These are phyloP conservation scores for Ophiostoma sp. DNA, from an alignment of 2,329 filamentous ascomycete genomes.

Conservation along the genomic window DNA sequence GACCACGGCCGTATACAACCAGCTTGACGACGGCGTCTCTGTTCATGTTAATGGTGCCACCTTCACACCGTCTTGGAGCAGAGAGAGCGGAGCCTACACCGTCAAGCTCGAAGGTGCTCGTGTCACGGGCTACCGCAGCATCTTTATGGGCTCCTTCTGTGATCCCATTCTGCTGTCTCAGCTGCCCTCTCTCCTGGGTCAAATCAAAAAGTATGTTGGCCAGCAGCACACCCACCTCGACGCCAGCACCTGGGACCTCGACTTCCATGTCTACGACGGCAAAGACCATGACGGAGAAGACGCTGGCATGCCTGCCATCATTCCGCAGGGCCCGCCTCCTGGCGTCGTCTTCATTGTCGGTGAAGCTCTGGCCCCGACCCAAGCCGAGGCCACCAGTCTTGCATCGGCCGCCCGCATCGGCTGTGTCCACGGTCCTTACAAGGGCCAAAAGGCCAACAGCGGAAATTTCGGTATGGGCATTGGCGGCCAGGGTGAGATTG, in stretches of 20 bases:
- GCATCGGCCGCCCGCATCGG: conserved; percentile 43
- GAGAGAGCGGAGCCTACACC: conserved; percentile 29
- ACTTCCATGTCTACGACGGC: conserved; percentile 39
- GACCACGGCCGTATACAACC: conserved; percentile 43
- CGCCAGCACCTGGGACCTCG: conserved; percentile 41
- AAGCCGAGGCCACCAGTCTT: conserved; percentile 47
- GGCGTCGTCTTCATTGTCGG: conserved; percentile 50
- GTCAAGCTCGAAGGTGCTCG: conserved; percentile 51
- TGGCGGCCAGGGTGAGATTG: conserved; percentile 11
- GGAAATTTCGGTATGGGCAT: conserved; percentile 48
- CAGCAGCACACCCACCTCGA: conserved; percentile 39
- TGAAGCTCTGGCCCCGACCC: conserved; percentile 48
- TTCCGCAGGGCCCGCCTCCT: conserved; percentile 23
- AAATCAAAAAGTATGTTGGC: conserved; percentile 40
- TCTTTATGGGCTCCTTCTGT: conserved; percentile 35
- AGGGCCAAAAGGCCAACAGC: conserved; percentile 51
- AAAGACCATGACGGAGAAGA: conserved; percentile 32
- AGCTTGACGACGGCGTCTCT: conserved; percentile 41
- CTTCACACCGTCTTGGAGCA: conserved; percentile 36
- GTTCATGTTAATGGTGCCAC: conserved; percentile 43
- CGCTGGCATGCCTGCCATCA: neutral
- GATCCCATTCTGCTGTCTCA: conserved; percentile 41
- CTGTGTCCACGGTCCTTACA: conserved; percentile 46
- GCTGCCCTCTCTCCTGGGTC: conserved; percentile 41
- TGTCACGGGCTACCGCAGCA: conserved; percentile 2